Evolutionary conservation across 2,329 filamentous ascomycete species (phyloP).

Genomic region (Pseudogymnoascus sp.): DNA sequence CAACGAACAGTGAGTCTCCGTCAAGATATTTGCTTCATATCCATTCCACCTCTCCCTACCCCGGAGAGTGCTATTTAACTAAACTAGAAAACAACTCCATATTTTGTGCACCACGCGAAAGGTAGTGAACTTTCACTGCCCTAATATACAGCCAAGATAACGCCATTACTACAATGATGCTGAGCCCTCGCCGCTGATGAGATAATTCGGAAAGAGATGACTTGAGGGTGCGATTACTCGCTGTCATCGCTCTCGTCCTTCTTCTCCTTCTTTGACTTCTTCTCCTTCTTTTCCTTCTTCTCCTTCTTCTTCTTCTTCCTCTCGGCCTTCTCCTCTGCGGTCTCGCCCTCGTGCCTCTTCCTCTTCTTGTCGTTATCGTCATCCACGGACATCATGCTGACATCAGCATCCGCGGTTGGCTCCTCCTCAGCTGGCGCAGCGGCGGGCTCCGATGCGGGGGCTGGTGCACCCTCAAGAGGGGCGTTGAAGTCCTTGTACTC

Average conservation of each 20-base stretch:
- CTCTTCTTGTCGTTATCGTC: conserved; percentile 63
- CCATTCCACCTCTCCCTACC: conserved; percentile 1
- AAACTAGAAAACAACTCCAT: conserved; percentile 8
- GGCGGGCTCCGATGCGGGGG: conserved; percentile 33
- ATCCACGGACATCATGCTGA: conserved; percentile 43
- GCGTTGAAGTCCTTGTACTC: conserved; percentile 87
- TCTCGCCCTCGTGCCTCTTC: conserved; percentile 74
- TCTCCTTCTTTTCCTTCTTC: conserved; percentile 45
- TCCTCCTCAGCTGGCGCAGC: conserved; percentile 30
- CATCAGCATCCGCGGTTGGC: conserved; percentile 33
- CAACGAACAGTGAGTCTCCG: too few relatives aligned
- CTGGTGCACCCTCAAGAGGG: conserved; percentile 35
- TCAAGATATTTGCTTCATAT: background rate
- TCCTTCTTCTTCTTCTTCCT: conserved; percentile 45
- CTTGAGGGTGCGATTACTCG: conserved; percentile 32
- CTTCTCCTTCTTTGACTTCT: conserved; percentile 33
- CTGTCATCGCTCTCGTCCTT: conserved; percentile 36
- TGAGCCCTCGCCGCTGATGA: conserved; percentile 7
- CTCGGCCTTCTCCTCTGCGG: conserved; percentile 53
- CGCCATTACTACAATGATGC: conserved; percentile 10
- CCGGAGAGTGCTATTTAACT: conserved; percentile 5
- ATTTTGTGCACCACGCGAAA: conserved; percentile 9
- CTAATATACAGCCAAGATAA: conserved; percentile 7
- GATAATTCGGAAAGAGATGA: conserved; percentile 8
- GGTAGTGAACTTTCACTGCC: conserved; percentile 9